Base-by-base conservation (phyloP, 305 asterid species). In the Solanum aculeatissimum region DNA sequence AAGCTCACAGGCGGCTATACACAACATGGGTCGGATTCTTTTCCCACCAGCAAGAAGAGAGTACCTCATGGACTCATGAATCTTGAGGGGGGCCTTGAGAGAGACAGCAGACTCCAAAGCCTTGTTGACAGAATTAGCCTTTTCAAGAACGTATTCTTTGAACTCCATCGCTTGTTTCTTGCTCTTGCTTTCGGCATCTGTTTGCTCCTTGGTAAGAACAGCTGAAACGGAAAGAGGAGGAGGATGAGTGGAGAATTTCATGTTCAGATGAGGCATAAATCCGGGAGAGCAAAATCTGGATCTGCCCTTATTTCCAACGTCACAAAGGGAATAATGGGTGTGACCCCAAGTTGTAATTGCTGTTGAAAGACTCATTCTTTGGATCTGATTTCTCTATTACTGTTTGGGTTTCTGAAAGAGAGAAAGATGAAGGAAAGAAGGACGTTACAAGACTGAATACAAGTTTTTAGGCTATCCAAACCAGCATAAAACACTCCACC, bases 1-100 rank as follows among this genome's bases (percentile, higher is more conserved):
- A 53, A 92, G 93, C 84, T 92, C 92, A 71, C 92, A 92, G 21
- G 94, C 72, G 9, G 95, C 95, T 13, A 92, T 85, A 74, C 95
- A 91, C 47, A 92, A 88, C 79, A 91, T 69, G 4, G 95, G 95
- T 12, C 95, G 80, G 25, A 91, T 88, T 47, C 94, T 85, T 77
- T 92, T 92, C 42, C 94, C 95, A 19, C 94, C 93, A 9, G 93
- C 94, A 14, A 92, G 92, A 25, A 92, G 90, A 7, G 96, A 92
- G 82, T 92, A 92, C 58, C 91, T 86, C 94, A 92, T 91, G 14
- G 94, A 90, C 49, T 91, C 94, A 15, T 87, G 93, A 69, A 91
- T 84, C 84, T 85, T 91, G 21, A 87, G 2, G 8, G 96, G 96
- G 2, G 88, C 88, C 27, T 78, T 77, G 1, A 86, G 78, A 9